Conservation (phyloP, 1,284 basidiomycete species). For the Paramarasmius palmivorus region DNA sequence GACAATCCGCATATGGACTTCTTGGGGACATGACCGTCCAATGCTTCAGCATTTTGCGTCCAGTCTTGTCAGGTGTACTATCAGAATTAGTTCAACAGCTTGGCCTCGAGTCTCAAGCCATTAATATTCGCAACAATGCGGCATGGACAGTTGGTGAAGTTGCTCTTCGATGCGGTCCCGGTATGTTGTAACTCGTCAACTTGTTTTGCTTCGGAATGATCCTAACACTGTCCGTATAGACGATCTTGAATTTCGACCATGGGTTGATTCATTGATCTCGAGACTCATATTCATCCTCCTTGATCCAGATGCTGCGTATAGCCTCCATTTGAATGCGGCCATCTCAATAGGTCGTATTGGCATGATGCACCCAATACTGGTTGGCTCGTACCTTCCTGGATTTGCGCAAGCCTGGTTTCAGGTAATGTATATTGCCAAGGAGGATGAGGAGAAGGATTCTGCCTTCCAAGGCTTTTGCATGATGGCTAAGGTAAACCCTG, state of each 20-base stretch:
- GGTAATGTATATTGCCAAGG: conserved; percentile 96
- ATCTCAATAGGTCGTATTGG: conserved; percentile 99
- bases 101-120: conserved; percentile 85
- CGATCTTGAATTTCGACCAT: conserved; percentile 84
- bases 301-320: conserved; percentile 89
- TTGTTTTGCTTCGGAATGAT: conserved; percentile 5
- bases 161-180: conserved; percentile 81
- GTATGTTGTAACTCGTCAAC: conserved; percentile 38
- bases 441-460: conserved; percentile 99
- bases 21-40: conserved; percentile 98
- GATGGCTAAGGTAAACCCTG: conserved; percentile 92
- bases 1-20: conserved; percentile 96
- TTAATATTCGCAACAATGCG: conserved; percentile 99
- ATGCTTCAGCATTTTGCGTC: conserved; percentile 84
- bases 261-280: conserved; percentile 84
- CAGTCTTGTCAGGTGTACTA: conserved; percentile 88
- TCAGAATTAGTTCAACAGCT: conserved; percentile 88
- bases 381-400: conserved; percentile 87
- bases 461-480: conserved; percentile 98
- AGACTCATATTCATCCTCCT: conserved; percentile 92
- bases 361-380: conserved; percentile 84
- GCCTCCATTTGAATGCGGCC: conserved; percentile 96
- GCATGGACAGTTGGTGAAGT: conserved; percentile 99
- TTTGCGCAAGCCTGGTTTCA: conserved; percentile 98
- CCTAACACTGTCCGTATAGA: conserved; percentile 38